Base-by-base conservation (phyloP, 2,329 filamentous ascomycete species). In the Exutisphaerella laricina region DNA sequence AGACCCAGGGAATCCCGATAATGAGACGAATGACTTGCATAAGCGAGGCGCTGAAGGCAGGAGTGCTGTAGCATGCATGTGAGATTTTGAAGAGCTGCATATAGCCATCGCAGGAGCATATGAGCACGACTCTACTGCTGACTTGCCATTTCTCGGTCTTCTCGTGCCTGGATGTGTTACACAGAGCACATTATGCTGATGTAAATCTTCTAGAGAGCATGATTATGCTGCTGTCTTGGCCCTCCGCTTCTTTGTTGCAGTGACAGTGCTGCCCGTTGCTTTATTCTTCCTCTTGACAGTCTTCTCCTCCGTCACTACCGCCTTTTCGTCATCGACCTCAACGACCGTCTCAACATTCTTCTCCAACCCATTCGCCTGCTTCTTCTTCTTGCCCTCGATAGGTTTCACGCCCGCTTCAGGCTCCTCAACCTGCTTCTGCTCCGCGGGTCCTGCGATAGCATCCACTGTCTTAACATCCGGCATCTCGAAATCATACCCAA, bases 401-500 rank as follows among this genome's bases (percentile, higher is more conserved):
- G 43, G 18, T 32, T 50, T 46, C 2, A 41, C 51, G 3, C 45
- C 50, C n/a, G 57, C 58, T 42, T 59, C 59, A 1, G 28, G 18
- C 4, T 61, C 60, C 10, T 65, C 58, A 47, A 12, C 58, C 61
- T 42, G 60, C 59, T 17, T 57, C 51, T 29, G 66, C 60, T 17
- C 60, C 48, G 22, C 55, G 58, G 14, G 4, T 41, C 67, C 64
- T 26, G 66, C 50, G 16, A 80, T 70, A 33, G 70, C 68, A 17
- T 76, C 72, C 5, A 80, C 75, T 23, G 67, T 66, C 72, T 86
- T 94, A 54, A 95, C 68, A 53, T 74, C 69, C 0, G 88, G 87
- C 16, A 79, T 76, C 39, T 86, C 78, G 59, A 88, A 89, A 48
- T 92, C 82, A 66, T 98, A 97, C 7, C 85, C 90, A 46, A 94